Percentiles rank a stretch among this genome's conserved stretches.
These are phyloP conservation scores for Leavenworthia alabamica DNA, from an alignment of 345 rosid genomes.

Conservation along the genomic window DNA sequence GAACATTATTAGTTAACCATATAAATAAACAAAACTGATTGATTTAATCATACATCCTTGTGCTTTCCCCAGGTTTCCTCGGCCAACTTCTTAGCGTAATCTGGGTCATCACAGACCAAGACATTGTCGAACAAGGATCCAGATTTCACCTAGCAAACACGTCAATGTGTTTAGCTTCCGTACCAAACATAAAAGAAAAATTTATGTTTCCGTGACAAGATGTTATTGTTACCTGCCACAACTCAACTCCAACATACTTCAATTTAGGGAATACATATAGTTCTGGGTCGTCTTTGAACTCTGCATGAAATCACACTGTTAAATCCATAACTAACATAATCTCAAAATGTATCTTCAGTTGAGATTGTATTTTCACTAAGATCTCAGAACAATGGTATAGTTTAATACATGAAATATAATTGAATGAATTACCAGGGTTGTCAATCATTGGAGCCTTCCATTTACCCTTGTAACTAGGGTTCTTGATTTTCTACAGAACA, in stretches of 20 bases:
- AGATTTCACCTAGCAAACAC: slow-evolving; percentile 60
- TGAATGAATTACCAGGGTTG: slow-evolving; percentile 75
- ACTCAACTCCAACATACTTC: slow-evolving; percentile 89
- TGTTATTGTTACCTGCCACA: slow-evolving; percentile 81
- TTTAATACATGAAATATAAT: slow-evolving; percentile 3
- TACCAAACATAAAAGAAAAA: not conserved
- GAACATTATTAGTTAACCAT: not conserved
- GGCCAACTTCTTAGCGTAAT: slow-evolving; percentile 74
- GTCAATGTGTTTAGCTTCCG: not conserved
- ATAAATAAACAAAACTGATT: not conserved
- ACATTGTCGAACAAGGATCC: slow-evolving; percentile 94
- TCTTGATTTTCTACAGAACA: slow-evolving; percentile 73
- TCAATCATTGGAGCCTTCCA: slow-evolving; percentile 98
- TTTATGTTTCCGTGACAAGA: not conserved
- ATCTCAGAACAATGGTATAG: no score
- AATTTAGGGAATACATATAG: slow-evolving; percentile 76
- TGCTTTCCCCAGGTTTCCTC: slow-evolving; percentile 96
- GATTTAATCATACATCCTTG: slow-evolving; percentile 58
- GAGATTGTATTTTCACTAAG: no score
- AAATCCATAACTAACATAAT: no score
- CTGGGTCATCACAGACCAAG: slow-evolving; percentile 71
- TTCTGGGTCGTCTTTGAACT: slow-evolving; percentile 92
- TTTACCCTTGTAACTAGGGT: slow-evolving; percentile 89
- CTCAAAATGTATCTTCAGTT: not conserved
- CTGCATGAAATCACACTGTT: slow-evolving; percentile 43